Percentiles rank a stretch among this genome's conserved stretches.
Evolutionary conservation across 768 basidiomycete species (phyloP).

Genomic region (Xerocomellus chrysenteron): DNA sequence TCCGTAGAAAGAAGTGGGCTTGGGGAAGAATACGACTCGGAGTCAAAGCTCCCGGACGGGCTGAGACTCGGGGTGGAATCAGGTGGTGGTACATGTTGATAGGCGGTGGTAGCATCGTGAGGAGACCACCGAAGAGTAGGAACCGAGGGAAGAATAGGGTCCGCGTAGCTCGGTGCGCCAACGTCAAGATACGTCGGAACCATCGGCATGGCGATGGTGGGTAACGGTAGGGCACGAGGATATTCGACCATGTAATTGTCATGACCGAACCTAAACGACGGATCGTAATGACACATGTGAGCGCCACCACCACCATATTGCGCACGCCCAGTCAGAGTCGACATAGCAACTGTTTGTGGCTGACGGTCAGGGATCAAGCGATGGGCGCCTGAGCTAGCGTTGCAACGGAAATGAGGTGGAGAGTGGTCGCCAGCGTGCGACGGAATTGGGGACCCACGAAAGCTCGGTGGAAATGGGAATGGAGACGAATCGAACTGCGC

Average conservation of each 20-base stretch:
- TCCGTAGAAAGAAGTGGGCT: background rate
- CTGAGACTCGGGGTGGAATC: background rate
- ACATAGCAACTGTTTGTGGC: background rate
- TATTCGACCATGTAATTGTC: background rate
- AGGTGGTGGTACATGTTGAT: background rate
- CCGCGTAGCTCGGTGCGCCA: background rate
- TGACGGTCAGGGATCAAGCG: background rate
- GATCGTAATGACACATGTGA: background rate
- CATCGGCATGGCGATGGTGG: conserved; percentile 3
- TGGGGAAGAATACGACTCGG: background rate
- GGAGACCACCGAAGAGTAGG: background rate
- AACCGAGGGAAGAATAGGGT: background rate
- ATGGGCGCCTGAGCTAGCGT: background rate
- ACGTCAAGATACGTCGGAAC: background rate
- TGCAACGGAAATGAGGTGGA: background rate
- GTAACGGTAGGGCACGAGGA: background rate
- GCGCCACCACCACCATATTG: background rate
- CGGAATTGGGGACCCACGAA: background rate
- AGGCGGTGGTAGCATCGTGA: background rate
- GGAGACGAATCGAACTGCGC: background rate
- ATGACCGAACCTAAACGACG: background rate
- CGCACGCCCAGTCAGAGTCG: background rate
- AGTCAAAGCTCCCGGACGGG: background rate
- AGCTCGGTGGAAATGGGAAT: background rate
- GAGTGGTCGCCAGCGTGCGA: background rate